Base-by-base conservation (phyloP, 1,284 basidiomycete species). In the Inonotus hispidus region DNA sequence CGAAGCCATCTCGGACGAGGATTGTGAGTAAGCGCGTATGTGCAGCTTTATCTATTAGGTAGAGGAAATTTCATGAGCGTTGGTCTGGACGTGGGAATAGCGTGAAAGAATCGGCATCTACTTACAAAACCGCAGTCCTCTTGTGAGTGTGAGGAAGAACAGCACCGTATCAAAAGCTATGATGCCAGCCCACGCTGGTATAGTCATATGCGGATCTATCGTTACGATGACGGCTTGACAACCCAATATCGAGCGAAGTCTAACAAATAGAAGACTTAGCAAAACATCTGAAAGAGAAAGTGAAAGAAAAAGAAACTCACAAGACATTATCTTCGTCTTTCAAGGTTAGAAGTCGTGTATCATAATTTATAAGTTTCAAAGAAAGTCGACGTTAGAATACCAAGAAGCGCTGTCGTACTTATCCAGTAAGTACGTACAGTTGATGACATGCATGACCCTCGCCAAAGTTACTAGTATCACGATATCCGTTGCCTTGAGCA, bases 1-100 rank as follows among this genome's bases (percentile, higher is more conserved):
- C 27, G 16, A 60, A 60, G n/a, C 58, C 58, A 49, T 60, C 52
- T 16, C 58, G 52, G 41, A 60, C 21, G 2, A 60, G 45, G 14
- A 47, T 38, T 11, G 25, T 38, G 2, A 60, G 41, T 1, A 60
- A 52, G 21, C 52, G 58, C 10, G 52, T 47, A 6, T 27, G 52
- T 7, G 38, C 21, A 29, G 37, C 1, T 37, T 47, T 53, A 16
- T 53, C 58, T 60, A 41, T 23, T 23, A 49, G 21, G 41, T 41
- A 41, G 19, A 45, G 29, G 21, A 1, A 39, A n/a, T 16, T n/a
- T n/a, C n/a, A n/a, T n/a, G n/a, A n/a, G 16, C 11, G 41, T 16
- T n/a, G 41, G 13, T 59, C n/a, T 6, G 14, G 19, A 60, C 11
- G 27, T 13, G 3, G 32, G 7, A 29, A 32, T 52, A n/a, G 13